These are phyloP conservation scores for Kandelia obovata DNA, from an alignment of 345 rosid genomes.

Conservation along the genomic window DNA sequence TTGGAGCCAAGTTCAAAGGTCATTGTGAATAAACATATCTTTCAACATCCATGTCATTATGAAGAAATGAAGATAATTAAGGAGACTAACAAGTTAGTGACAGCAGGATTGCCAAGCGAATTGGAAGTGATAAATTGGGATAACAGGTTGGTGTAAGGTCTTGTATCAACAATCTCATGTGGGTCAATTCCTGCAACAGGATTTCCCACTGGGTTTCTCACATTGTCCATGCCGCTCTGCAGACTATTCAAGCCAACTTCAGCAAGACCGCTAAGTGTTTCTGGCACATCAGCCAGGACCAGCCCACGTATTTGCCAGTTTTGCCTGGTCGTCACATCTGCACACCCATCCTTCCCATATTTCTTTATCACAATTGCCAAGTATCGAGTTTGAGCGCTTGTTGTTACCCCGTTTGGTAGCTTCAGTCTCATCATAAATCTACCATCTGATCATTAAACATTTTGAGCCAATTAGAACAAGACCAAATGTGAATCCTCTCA, in stretches of 20 bases:
- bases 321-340: conserved; percentile 89
- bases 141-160: conserved; percentile 73
- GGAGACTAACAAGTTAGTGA: conserved; percentile 68
- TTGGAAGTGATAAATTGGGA: conserved; percentile 80
- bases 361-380: conserved; percentile 81
- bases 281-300: conserved; percentile 82
- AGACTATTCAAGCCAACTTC: conserved; percentile 81
- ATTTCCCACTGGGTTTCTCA: conserved; percentile 89
- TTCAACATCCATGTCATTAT: neutral
- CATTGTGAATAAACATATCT: neutral
- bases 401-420: conserved; percentile 93
- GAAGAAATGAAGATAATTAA: too few relatives aligned
- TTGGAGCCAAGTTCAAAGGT: conserved; percentile 4
- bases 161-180: conserved; percentile 75
- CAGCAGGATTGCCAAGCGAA: conserved; percentile 61
- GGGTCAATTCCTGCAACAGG: conserved; percentile 96
- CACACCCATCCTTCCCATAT: conserved; percentile 92
- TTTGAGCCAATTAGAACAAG: neutral
- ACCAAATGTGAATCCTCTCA: neutral
- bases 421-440: conserved; percentile 97
- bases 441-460: conserved; percentile 54
- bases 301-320: conserved; percentile 98
- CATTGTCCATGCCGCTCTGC: conserved; percentile 98
- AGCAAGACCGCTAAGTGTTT: conserved; percentile 73
- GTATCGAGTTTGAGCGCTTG: conserved; percentile 79